phyloP scores from a whole-genome alignment of 2,329 filamentous ascomycete genomes.

The Neofusicoccum kwambonambiense region DNA sequence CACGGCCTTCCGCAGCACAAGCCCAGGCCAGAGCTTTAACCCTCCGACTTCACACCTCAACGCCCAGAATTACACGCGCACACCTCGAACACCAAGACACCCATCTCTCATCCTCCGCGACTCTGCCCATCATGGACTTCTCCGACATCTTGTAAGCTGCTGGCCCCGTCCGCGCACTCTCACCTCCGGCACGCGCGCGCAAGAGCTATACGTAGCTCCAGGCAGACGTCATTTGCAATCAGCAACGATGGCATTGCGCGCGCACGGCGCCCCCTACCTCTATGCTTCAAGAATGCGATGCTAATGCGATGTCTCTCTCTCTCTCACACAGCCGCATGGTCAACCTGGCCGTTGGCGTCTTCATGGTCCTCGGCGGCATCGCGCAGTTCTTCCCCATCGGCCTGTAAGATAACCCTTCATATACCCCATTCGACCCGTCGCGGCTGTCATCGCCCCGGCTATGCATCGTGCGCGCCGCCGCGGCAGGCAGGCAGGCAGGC shows the following conservation, averaged over 20 bases:
- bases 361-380: conserved; percentile 85
- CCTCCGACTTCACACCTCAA: not conserved
- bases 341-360: conserved; percentile 82
- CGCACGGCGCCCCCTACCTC: too few species aligned
- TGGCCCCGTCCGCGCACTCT: not conserved
- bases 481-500: too few species aligned
- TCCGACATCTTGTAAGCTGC: conserved; percentile 81
- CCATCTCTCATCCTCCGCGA: not conserved
- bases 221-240: not conserved
- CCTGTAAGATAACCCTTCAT: conserved; percentile 40
- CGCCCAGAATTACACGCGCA: not conserved
- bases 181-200: not conserved
- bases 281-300: not conserved
- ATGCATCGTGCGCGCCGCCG: too few species aligned
- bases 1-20: not conserved
- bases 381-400: conserved; percentile 63
- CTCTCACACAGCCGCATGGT: conserved; percentile 80
- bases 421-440: conserved; percentile 23
- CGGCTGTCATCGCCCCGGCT: too few species aligned
- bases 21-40: not conserved
- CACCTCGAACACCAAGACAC: not conserved
- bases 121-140: conserved; percentile 67
- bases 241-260: too few species aligned
- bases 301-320: conserved; percentile 5
- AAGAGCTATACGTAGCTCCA: conserved; percentile 17